Evolutionary conservation across 495 filamentous ascomycete species (phyloP).

Genomic region (Tuber borchii): DNA sequence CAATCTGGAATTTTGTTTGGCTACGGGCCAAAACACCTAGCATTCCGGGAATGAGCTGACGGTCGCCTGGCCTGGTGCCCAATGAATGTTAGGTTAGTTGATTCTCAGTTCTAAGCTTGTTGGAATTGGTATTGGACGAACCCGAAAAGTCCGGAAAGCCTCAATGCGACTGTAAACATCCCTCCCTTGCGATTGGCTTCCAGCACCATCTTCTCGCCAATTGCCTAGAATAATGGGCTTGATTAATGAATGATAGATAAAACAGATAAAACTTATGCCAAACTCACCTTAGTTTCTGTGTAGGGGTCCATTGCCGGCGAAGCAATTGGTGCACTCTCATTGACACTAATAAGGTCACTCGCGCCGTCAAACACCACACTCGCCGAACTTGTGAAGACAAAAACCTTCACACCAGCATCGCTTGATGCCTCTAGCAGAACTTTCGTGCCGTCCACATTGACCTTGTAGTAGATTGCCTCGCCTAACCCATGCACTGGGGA

Average conservation of each 20-base stretch:
- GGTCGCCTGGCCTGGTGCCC: conserved; percentile 51
- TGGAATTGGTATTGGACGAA: conserved; percentile 32
- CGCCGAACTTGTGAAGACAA: conserved; percentile 91
- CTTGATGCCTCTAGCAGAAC: conserved; percentile 69
- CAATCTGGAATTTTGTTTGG: conserved; percentile 74
- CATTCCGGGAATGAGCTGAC: conserved; percentile 57
- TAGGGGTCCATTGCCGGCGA: conserved; percentile 79
- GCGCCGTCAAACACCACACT: conserved; percentile 77
- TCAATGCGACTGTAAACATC: conserved; percentile 71
- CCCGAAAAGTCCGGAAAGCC: conserved; percentile 85
- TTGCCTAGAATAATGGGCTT: conserved; percentile 53
- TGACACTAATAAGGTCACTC: conserved; percentile 77
- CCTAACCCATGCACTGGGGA: conserved; percentile 57
- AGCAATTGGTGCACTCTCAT: conserved; percentile 79
- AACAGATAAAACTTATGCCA: conserved; percentile 6
- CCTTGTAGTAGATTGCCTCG: conserved; percentile 64
- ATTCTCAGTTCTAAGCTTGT: conserved; percentile 37
- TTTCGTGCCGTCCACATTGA: conserved; percentile 87
- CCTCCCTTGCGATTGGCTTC: conserved; percentile 68
- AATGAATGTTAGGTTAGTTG: background rate
- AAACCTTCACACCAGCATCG: conserved; percentile 72
- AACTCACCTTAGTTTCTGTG: conserved; percentile 69
- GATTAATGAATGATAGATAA: background rate
- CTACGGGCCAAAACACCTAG: conserved; percentile 58
- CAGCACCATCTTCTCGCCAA: conserved; percentile 78